phyloP scores from a whole-genome alignment of 163 green algal species.

The Volvox carteri region DNA sequence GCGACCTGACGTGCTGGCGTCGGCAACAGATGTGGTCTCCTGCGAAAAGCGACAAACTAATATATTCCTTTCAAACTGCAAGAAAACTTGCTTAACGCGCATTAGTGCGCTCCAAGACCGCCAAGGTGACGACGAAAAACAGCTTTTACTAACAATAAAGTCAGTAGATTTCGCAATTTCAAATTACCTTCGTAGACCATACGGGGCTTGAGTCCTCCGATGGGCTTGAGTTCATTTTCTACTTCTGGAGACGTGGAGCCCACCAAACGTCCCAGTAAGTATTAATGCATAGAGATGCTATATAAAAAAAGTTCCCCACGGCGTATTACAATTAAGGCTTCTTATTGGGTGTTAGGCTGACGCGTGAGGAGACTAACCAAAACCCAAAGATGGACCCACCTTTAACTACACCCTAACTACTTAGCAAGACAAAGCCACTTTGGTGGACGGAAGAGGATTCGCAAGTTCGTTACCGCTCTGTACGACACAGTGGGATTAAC shows the following conservation, averaged over 20 bases:
- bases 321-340: too few species aligned
- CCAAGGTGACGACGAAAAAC: not conserved
- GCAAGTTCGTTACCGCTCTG: too few species aligned
- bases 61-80: not conserved
- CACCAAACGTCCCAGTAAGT: not conserved
- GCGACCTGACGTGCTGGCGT: constrained; percentile 11
- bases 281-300: not conserved
- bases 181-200: constrained; percentile 24
- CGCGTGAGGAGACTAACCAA: not conserved
- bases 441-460: too few species aligned
- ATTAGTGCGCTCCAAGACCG: not conserved
- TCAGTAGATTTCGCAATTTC: not conserved
- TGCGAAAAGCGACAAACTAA: not conserved
- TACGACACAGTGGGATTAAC: too few species aligned
- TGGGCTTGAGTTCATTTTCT: constrained; percentile 15
- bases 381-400: not conserved
- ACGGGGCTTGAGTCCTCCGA: constrained; percentile 7
- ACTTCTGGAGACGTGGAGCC: not conserved
- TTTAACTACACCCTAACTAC: not conserved
- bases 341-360: too few species aligned
- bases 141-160: not conserved
- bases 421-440: too few species aligned
- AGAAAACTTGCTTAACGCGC: not conserved
- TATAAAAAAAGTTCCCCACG: too few species aligned
- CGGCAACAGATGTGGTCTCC: not conserved